Base-by-base conservation (phyloP, 805 yeast genomes). In the Spathaspora gorwiae region DNA sequence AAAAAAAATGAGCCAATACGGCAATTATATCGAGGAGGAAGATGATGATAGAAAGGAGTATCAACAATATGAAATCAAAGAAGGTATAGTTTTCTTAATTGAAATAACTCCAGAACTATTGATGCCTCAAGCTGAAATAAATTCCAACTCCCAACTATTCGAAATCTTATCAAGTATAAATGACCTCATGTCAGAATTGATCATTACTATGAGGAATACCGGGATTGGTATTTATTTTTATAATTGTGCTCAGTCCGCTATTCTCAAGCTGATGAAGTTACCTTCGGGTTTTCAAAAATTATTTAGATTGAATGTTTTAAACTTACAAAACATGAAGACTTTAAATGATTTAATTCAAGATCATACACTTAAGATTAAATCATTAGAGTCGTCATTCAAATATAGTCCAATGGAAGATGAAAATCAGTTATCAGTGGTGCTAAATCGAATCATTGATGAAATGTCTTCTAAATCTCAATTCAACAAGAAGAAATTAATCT, bases 141-240 rank as follows among this genome's bases (percentile, higher is more conserved):
- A 62, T 3, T 66, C 63, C 24, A 66, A 66, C 39, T 56, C 71
- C n/a, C 79, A 76, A 50, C 54, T 83, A 7, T 53, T 66, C 30
- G 79, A 75, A 48, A 79, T 84, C 8, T 56, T 90, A 13, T 70
- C 71, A 11, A 73, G 85, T 1, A 68, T 87, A 6, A 68, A 75
- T 43, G 80, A 78, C n/a, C 65, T 88, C 32, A 76, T 89, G 65
- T 71, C 83, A 3, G 83, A 80, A 40, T 67, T 87, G 46, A 79
- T 85, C 1, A 79, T 85, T 31, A 73, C 84, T 0, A 63, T 79
- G 34, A 87, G 90, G 1, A 70, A 72, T 38, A 84, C 92, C 1
- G 90, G 88, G 0, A 68, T 88, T 26, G 97, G 96, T 0, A 77
- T 90, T 39, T 78, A 82, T 54, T 57, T 85, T 12, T 80, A 78